phyloP scores from a whole-genome alignment of 352 stramenopile species.

The Phytophthora ramorum region DNA sequence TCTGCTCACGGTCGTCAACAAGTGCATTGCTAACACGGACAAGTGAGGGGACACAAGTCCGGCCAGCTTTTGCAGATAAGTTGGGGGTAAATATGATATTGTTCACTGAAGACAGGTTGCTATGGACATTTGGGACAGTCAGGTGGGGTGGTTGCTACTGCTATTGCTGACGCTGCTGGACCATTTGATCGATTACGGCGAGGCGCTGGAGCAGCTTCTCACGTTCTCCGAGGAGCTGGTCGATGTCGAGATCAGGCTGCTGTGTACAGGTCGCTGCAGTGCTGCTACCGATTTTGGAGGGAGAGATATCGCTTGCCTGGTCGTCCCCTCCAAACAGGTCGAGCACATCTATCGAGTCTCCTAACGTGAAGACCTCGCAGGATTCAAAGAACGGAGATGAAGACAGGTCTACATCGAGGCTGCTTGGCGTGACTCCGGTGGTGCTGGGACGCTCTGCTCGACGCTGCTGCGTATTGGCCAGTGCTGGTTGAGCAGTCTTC shows the following conservation, averaged over 20 bases:
- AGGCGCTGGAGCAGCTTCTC: slow-evolving; percentile 47
- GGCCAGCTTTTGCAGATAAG: not conserved
- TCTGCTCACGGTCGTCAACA: slow-evolving; percentile 96
- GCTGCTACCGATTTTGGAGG: slow-evolving; percentile 1
- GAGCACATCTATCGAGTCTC: slow-evolving; percentile 45
- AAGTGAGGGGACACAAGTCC: slow-evolving; percentile 46
- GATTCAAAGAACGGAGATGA: slow-evolving; percentile 20
- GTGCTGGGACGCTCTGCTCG: slow-evolving; percentile 15
- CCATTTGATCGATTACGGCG: slow-evolving; percentile 43
- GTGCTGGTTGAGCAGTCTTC: slow-evolving; percentile 45
- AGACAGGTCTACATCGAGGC: not conserved
- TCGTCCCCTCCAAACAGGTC: slow-evolving; percentile 35
- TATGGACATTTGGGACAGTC: slow-evolving; percentile 7
- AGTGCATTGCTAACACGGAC: slow-evolving; percentile 94
- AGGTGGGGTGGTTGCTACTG: slow-evolving; percentile 1
- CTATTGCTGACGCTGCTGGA: slow-evolving; percentile 26
- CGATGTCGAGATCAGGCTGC: slow-evolving; percentile 13
- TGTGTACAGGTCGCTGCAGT: not conserved
- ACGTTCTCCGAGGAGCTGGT: slow-evolving; percentile 45
- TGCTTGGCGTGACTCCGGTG: not conserved
- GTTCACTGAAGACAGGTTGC: slow-evolving; percentile 20
- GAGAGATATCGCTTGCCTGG: slow-evolving; percentile 3
- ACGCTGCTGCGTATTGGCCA: slow-evolving; percentile 5
- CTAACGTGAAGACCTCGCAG: slow-evolving; percentile 33
- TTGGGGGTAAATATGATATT: slow-evolving; percentile 42